A percentile compares a stretch with the other conserved stretches of the same genome.
Conservation (phyloP, 306 rosid species). For the Purshia tridentata region DNA sequence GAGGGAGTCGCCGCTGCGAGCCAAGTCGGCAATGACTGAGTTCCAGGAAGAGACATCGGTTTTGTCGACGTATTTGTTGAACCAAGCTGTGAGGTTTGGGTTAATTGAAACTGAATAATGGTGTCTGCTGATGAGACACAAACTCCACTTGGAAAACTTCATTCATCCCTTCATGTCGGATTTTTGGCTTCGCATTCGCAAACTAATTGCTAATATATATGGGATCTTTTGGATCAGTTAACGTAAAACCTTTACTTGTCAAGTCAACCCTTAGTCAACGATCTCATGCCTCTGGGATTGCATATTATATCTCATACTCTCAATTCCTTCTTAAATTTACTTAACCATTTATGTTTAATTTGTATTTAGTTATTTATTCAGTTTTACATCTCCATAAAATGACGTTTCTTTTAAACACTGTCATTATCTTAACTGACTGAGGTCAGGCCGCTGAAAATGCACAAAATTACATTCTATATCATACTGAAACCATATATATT, state of each 20-base stretch:
- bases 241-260: not conserved
- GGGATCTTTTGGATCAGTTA: not conserved
- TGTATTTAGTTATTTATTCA: too few species aligned
- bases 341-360: too few species aligned
- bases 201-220: not conserved
- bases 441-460: too few species aligned
- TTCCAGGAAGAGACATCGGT: conserved; percentile 70
- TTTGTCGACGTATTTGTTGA: conserved; percentile 69
- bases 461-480: too few species aligned
- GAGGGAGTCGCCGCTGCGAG: conserved; percentile 67
- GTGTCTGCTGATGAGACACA: conserved; percentile 8
- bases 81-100: conserved; percentile 55
- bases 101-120: conserved; percentile 30
- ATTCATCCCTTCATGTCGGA: conserved; percentile 2
- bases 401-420: too few species aligned
- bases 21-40: conserved; percentile 69
- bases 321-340: too few species aligned
- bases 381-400: not conserved
- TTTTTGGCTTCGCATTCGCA: not conserved
- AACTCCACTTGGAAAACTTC: conserved; percentile 18
- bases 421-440: too few species aligned
- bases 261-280: not conserved
- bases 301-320: too few species aligned
- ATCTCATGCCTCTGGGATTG: too few species aligned
- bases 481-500: too few species aligned